Evolutionary conservation across 2,329 filamentous ascomycete genomes (phyloP).

Genomic region (Fusarium cyanostomum): DNA sequence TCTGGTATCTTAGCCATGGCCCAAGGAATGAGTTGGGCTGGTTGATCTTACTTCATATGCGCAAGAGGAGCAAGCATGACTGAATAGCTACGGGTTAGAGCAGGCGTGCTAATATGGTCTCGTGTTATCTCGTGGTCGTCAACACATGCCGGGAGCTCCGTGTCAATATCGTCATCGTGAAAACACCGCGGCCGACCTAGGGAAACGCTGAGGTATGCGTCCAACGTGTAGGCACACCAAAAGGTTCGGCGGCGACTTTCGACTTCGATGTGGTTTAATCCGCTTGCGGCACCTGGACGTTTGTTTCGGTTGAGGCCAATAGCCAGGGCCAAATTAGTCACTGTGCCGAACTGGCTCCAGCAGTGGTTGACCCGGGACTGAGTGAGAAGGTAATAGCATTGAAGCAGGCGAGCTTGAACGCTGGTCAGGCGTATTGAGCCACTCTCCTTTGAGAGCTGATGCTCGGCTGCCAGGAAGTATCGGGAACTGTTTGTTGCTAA

Average conservation of each 20-base stretch:
- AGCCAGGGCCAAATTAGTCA: constrained; percentile 50
- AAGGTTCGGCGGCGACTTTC: constrained; percentile 39
- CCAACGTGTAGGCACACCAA: constrained; percentile 41
- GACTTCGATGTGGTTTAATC: constrained; percentile 32
- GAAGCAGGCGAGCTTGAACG: constrained; percentile 53
- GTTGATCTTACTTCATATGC: constrained; percentile 46
- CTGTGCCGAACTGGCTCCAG: constrained; percentile 58
- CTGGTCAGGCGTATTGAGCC: constrained; percentile 52
- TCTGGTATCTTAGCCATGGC: constrained; percentile 20
- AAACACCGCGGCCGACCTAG: constrained; percentile 38
- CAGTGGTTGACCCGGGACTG: constrained; percentile 58
- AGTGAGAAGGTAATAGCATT: constrained; percentile 56
- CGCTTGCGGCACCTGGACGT: constrained; percentile 11
- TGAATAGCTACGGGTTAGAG: constrained; percentile 21
- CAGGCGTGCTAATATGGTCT: constrained; percentile 26
- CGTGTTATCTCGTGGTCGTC: constrained; percentile 33
- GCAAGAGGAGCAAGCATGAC: constrained; percentile 50
- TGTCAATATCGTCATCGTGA: constrained; percentile 41
- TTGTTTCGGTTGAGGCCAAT: constrained; percentile 45
- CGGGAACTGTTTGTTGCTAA: constrained; percentile 15
- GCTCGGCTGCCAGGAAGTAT: constrained; percentile 46
- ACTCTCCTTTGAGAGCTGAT: constrained; percentile 51
- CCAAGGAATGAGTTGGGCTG: accelerated
- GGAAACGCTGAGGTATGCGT: constrained; percentile 38
- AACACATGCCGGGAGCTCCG: constrained; percentile 37